phyloP scores from a whole-genome alignment of 176 grass and related monocot species.

The Olyra latifolia region DNA sequence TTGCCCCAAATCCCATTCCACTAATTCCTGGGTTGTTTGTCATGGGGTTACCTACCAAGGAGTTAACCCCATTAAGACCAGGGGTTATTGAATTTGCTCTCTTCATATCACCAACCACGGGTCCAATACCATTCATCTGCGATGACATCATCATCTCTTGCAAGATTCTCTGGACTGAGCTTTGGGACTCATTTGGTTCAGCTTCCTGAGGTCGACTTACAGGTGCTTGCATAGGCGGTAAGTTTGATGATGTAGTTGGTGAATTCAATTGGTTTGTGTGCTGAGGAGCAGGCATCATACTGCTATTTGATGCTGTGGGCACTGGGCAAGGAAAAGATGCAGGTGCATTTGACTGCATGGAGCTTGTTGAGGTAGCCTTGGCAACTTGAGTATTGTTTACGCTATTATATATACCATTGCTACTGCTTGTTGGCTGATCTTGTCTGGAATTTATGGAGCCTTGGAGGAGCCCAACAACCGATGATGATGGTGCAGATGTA shows the following conservation, averaged over 20 bases:
- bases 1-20: constrained; percentile 42
- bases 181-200: constrained; percentile 65
- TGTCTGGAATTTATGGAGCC: constrained; percentile 56
- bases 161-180: constrained; percentile 79
- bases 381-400: constrained; percentile 36
- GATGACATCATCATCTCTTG: constrained; percentile 84
- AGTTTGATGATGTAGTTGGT: constrained; percentile 24
- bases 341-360: constrained; percentile 46
- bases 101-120: constrained; percentile 51
- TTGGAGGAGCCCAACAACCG: constrained; percentile 39
- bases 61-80: constrained; percentile 48
- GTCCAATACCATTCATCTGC: constrained; percentile 52
- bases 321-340: constrained; percentile 40
- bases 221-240: constrained; percentile 53
- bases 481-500: constrained; percentile 35
- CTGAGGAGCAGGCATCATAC: constrained; percentile 52
- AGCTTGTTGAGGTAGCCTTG: constrained; percentile 42
- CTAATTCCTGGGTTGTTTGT: constrained; percentile 41
- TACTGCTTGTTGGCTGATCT: constrained; percentile 45
- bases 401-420: constrained; percentile 39
- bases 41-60: constrained; percentile 51
- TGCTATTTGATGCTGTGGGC: constrained; percentile 48
- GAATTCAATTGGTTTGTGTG: constrained; percentile 45
- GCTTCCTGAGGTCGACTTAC: constrained; percentile 43
- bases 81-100: constrained; percentile 47